A percentile compares a stretch with the other conserved stretches of the same genome.
These are phyloP conservation scores for Eimeria maxima DNA, from an alignment of 169 alveolate species.

Conservation along the genomic window DNA sequence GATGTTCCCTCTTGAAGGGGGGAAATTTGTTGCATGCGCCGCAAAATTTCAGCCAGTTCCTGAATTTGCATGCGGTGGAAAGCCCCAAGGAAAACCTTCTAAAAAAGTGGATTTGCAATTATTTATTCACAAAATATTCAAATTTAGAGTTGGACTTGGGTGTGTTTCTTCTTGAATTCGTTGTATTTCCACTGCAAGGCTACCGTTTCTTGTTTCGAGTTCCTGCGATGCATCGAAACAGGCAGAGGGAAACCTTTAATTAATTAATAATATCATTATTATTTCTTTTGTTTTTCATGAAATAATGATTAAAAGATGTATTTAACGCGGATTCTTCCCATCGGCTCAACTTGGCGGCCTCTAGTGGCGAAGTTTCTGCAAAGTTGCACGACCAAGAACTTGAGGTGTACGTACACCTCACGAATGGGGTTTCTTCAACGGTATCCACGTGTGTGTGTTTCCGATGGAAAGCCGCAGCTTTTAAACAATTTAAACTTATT, in stretches of 20 bases:
- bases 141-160: neutral
- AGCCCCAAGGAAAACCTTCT: neutral
- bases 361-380: neutral
- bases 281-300: neutral
- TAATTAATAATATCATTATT: neutral
- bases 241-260: neutral
- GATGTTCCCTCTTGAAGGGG: neutral
- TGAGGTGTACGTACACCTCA: conserved; percentile 38
- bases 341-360: neutral
- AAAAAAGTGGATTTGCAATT: neutral
- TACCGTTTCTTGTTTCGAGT: neutral
- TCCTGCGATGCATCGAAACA: neutral
- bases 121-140: neutral
- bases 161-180: neutral
- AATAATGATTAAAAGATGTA: neutral
- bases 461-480: neutral
- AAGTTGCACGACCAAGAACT: neutral
- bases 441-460: neutral
- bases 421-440: neutral
- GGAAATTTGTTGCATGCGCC: neutral
- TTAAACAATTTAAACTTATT: neutral
- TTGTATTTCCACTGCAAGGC: neutral
- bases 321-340: neutral
- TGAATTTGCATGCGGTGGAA: neutral
- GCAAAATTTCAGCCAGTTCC: neutral